Conservation (phyloP, 371 early-diverging fungal genomes). For the Rhizopus microsporus region DNA sequence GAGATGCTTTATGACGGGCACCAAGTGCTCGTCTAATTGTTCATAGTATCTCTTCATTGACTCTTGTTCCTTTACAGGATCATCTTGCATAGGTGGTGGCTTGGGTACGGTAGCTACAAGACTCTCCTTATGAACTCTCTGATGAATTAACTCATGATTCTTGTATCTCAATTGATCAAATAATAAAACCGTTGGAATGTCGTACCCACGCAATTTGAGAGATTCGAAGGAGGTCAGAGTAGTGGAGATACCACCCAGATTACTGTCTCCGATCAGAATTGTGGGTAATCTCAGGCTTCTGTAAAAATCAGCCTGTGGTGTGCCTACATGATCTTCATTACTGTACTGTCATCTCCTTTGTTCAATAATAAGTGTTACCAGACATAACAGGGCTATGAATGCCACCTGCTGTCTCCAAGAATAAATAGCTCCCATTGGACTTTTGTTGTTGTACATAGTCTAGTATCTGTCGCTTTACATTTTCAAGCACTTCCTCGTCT, state of each 20-base stretch:
- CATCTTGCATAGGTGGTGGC: slow-evolving; percentile 49
- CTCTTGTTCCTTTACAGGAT: slow-evolving; percentile 49
- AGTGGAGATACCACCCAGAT: slow-evolving; percentile 82
- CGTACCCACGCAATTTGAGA: slow-evolving; percentile 70
- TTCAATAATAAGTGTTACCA: slow-evolving; percentile 38
- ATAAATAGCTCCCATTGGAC: slow-evolving; percentile 48
- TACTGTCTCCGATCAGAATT: slow-evolving; percentile 75
- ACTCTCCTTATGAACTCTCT: slow-evolving; percentile 17
- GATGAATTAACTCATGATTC: slow-evolving; percentile 59
- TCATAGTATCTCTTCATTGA: slow-evolving; percentile 63
- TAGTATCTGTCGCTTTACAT: slow-evolving; percentile 44
- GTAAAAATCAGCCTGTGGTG: slow-evolving; percentile 74
- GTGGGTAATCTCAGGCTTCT: slow-evolving; percentile 72
- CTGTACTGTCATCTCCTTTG: slow-evolving; percentile 1
- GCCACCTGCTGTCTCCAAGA: slow-evolving; percentile 75
- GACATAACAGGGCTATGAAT: slow-evolving; percentile 81
- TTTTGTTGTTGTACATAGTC: slow-evolving; percentile 31
- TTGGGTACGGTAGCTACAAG: slow-evolving; percentile 50
- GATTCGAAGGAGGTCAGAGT: slow-evolving; percentile 78
- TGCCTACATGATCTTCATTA: slow-evolving; percentile 33
- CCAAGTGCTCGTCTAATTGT: slow-evolving; percentile 48
- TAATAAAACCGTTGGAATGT: slow-evolving; percentile 67
- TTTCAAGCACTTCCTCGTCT: slow-evolving; percentile 50
- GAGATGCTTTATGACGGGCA: slow-evolving; percentile 51
- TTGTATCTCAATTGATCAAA: slow-evolving; percentile 62